Conservation (phyloP, 495 filamentous ascomycete genomes). For the Tuber umbilicatum region DNA sequence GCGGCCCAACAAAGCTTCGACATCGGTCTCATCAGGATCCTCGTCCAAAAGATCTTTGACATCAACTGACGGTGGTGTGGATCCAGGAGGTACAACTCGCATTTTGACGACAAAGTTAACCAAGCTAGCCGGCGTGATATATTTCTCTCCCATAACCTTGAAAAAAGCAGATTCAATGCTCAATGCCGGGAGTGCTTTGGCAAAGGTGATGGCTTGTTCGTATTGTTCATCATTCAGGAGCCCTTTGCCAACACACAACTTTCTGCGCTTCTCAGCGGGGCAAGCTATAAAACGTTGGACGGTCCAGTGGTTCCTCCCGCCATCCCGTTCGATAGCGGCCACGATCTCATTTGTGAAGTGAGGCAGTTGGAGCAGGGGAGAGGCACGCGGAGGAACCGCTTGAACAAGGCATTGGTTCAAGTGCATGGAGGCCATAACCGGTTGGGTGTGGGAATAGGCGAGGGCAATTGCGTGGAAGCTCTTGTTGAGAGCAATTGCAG, state of each 20-base stretch:
- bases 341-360: conserved; percentile 72
- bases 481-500: conserved; percentile 73
- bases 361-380: conserved; percentile 87
- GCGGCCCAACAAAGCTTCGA: conserved; percentile 78
- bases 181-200: conserved; percentile 71
- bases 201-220: conserved; percentile 62
- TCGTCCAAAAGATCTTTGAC: conserved; percentile 77
- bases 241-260: conserved; percentile 59
- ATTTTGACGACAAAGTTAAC: conserved; percentile 92
- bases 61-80: conserved; percentile 64
- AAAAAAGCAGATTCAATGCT: conserved; percentile 93
- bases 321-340: conserved; percentile 65
- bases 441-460: conserved; percentile 74
- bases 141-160: conserved; percentile 92
- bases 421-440: conserved; percentile 74
- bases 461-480: conserved; percentile 81
- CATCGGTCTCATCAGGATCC: conserved; percentile 86
- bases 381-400: conserved; percentile 71
- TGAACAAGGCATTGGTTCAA: conserved; percentile 81
- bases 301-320: conserved; percentile 63
- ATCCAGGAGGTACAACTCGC: conserved; percentile 86
- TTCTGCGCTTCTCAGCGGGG: conserved; percentile 65
- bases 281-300: conserved; percentile 83
- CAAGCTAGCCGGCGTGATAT: conserved; percentile 84
- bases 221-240: conserved; percentile 73